Conservation (phyloP, 164 flowering plant species). For the Chimonanthus salicifolius region DNA sequence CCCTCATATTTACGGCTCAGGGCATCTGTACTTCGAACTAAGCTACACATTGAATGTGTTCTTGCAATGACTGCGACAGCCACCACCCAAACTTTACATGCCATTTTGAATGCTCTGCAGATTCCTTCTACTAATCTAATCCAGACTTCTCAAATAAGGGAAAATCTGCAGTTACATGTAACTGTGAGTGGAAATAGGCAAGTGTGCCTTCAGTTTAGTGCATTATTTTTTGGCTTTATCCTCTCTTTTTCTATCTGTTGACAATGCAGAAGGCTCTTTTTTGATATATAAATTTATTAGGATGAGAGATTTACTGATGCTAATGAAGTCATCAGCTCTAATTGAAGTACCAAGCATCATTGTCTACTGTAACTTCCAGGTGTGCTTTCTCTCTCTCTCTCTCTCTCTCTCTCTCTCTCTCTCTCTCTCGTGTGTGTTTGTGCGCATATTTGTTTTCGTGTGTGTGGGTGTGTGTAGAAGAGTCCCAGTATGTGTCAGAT, state of each 20-base stretch:
- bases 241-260: background rate
- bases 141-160: slow-evolving; percentile 52
- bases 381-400: slow-evolving; percentile 11
- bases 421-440: no score
- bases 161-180: slow-evolving; percentile 66
- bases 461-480: no score
- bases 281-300: slow-evolving; percentile 25
- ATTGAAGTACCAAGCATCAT: slow-evolving; percentile 63
- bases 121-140: slow-evolving; percentile 69
- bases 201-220: slow-evolving; percentile 15
- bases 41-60: slow-evolving; percentile 60
- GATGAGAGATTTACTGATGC: slow-evolving; percentile 64
- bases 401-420: background rate
- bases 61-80: slow-evolving; percentile 99
- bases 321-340: slow-evolving; percentile 68
- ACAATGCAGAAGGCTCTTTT: background rate
- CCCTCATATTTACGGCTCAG: slow-evolving; percentile 94
- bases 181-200: slow-evolving; percentile 68
- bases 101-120: slow-evolving; percentile 72
- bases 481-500: no score
- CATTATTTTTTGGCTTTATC: background rate
- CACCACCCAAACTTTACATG: slow-evolving; percentile 57
- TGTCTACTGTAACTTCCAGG: slow-evolving; percentile 96
- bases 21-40: slow-evolving; percentile 65
- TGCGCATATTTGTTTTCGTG: no score